These are phyloP conservation scores for Oryza rufipogon DNA, from an alignment of 176 grass and related monocot species.

Conservation along the genomic window DNA sequence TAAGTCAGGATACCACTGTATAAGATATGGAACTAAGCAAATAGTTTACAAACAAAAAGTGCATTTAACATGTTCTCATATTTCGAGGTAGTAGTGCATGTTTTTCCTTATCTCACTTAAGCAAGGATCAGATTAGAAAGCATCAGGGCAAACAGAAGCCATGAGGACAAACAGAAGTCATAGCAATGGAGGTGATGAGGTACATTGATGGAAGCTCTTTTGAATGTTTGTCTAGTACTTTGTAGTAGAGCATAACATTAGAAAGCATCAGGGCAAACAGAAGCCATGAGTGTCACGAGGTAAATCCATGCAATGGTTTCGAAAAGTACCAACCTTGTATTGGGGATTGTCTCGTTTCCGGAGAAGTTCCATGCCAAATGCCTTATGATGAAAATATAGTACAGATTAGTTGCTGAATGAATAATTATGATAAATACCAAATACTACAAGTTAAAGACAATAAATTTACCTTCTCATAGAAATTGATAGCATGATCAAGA, in stretches of 20 bases:
- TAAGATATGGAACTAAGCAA: background rate
- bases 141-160: too few relatives aligned
- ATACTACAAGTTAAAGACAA: conserved; percentile 4
- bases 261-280: conserved; percentile 5
- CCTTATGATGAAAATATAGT: conserved; percentile 57
- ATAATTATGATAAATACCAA: conserved; percentile 14
- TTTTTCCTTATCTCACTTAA: background rate
- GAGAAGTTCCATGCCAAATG: conserved; percentile 99
- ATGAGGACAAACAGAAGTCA: background rate
- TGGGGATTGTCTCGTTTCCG: conserved; percentile 87
- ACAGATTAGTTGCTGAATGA: conserved; percentile 19
- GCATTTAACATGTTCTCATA: background rate
- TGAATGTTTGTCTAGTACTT: conserved; percentile 23
- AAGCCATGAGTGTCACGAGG: background rate
- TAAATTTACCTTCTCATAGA: conserved; percentile 86
- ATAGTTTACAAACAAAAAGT: background rate
- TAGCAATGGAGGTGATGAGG: background rate
- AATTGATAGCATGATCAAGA: conserved; percentile 81
- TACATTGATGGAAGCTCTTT: background rate
- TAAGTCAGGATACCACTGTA: background rate
- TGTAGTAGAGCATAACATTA: conserved; percentile 16
- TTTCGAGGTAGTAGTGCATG: background rate
- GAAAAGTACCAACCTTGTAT: conserved; percentile 68
- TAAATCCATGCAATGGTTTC: conserved; percentile 5
- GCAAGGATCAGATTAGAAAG: background rate